Conservation (phyloP, 1,284 basidiomycete genomes). For the Ceratobasidium sp. region DNA sequence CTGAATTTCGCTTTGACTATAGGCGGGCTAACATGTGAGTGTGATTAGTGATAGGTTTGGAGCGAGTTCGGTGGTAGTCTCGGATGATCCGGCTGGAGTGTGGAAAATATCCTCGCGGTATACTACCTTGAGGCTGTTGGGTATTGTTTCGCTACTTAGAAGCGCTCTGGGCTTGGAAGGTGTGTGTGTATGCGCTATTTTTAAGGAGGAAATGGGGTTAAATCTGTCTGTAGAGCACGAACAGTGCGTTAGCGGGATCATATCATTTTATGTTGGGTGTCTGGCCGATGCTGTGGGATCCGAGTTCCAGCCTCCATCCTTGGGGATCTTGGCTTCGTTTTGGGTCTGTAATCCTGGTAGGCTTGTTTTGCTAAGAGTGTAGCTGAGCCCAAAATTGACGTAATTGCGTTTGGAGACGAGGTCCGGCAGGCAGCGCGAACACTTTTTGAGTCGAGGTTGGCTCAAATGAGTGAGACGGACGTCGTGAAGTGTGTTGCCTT, state of each 20-base stretch:
- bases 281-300: constrained; percentile 72
- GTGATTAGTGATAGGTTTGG: constrained; percentile 18
- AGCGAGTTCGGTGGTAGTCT: constrained; percentile 34
- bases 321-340: constrained; percentile 77
- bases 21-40: background rate
- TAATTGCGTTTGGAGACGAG: constrained; percentile 65
- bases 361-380: constrained; percentile 28
- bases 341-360: constrained; percentile 84
- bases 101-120: constrained; percentile 81
- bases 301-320: constrained; percentile 74
- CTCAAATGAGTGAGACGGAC: constrained; percentile 75
- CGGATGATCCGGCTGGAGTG: constrained; percentile 54
- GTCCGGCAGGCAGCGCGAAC: constrained; percentile 80
- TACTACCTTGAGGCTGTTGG: constrained; percentile 78
- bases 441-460: constrained; percentile 81
- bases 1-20: background rate
- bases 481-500: constrained; percentile 71
- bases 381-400: background rate
- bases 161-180: constrained; percentile 80
- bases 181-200: constrained; percentile 54
- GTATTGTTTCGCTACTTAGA: constrained; percentile 76
- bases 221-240: constrained; percentile 67
- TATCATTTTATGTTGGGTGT: constrained; percentile 82
- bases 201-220: background rate
- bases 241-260: constrained; percentile 75